Evolutionary conservation across 345 rosid genomes (phyloP).

Genomic region (Citrus mangshanensis): DNA sequence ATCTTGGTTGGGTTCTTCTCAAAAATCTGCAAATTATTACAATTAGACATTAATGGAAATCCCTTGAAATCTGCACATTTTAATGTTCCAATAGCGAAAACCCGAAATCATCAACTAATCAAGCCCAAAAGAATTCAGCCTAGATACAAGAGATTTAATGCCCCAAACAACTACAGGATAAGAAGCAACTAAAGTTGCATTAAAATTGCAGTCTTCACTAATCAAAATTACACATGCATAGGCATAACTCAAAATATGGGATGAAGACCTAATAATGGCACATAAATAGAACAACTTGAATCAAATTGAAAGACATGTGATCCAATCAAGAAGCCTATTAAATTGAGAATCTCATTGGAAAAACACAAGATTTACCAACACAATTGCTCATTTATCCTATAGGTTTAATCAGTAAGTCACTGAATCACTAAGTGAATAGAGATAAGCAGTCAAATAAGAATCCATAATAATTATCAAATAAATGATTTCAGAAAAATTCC

Average conservation of each 20-base stretch:
- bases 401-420: neutral
- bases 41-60: too few relatives aligned
- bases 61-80: neutral
- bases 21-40: slow-evolving; percentile 20
- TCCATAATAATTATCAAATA: neutral
- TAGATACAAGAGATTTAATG: neutral
- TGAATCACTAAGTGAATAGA: neutral
- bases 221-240: neutral
- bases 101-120: neutral
- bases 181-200: neutral
- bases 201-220: neutral
- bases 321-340: neutral
- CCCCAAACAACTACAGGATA: neutral
- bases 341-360: neutral
- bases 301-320: neutral
- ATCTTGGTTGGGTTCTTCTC: slow-evolving; percentile 38
- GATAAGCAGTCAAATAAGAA: too few relatives aligned
- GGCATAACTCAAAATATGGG: neutral
- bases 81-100: neutral
- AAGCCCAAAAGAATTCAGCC: neutral
- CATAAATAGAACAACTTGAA: too few relatives aligned
- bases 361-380: neutral
- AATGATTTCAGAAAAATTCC: neutral
- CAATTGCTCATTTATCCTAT: neutral
- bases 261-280: neutral